Evolutionary conservation across 169 alveolate genomes (phyloP).

Genomic region (Perkinsus chesapeaki): DNA sequence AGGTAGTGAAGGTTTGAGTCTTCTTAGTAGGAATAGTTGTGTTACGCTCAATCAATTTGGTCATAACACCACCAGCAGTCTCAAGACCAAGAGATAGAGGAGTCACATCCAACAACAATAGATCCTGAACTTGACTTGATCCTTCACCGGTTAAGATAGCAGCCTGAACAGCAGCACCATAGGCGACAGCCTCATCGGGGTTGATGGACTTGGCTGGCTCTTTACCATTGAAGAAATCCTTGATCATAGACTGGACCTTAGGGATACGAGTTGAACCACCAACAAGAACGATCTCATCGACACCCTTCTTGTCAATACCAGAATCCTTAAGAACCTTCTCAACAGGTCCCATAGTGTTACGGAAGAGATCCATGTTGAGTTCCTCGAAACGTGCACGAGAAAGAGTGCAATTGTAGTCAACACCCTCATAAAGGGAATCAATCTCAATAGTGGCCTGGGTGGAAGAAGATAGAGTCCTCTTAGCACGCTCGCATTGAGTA

Average conservation of each 20-base stretch:
- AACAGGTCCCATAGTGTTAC: constrained; percentile 88
- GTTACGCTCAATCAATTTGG: constrained; percentile 79
- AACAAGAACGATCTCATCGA: constrained; percentile 91
- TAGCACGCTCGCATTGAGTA: constrained; percentile 95
- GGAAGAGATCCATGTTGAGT: constrained; percentile 86
- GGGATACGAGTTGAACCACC: constrained; percentile 98
- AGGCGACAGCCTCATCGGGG: constrained; percentile 94
- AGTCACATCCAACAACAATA: constrained; percentile 82
- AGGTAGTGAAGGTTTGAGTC: constrained; percentile 85
- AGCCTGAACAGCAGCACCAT: constrained; percentile 92
- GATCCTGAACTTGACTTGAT: constrained; percentile 77
- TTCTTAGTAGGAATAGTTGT: constrained; percentile 90
- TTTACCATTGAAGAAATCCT: constrained; percentile 85
- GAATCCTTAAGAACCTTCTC: constrained; percentile 91
- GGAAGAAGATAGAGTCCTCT: constrained; percentile 91
- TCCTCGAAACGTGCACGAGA: constrained; percentile 98
- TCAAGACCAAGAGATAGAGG: constrained; percentile 88
- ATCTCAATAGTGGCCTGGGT: constrained; percentile 92
- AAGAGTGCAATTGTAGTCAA: constrained; percentile 85
- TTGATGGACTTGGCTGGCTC: constrained; percentile 82
- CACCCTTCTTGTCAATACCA: constrained; percentile 79
- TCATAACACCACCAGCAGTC: constrained; percentile 94
- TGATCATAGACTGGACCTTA: constrained; percentile 79
- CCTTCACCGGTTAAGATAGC: constrained; percentile 84
- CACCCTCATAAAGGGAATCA: constrained; percentile 88